phyloP scores from a whole-genome alignment of 345 rosid genomes.

The Microcos paniculata region DNA sequence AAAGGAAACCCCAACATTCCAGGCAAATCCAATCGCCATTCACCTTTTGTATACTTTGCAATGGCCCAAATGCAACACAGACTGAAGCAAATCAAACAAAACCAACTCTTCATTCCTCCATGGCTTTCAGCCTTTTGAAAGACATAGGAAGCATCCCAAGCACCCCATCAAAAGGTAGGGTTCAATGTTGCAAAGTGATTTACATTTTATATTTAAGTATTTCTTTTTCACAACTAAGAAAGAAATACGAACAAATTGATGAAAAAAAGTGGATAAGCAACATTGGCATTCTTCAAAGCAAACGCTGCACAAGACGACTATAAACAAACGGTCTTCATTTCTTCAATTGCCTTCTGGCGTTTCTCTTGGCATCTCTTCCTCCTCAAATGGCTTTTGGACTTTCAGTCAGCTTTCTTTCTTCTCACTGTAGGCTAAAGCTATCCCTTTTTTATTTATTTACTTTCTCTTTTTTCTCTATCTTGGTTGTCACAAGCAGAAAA shows the following conservation, averaged over 20 bases:
- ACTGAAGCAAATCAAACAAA: conserved; percentile 42
- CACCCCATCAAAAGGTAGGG: conserved; percentile 40
- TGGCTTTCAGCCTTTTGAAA: conserved; percentile 59
- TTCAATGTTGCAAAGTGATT: conserved; percentile 15
- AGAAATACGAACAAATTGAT: conserved; percentile 3
- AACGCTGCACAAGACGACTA: conserved; percentile 33
- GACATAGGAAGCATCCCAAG: conserved; percentile 56
- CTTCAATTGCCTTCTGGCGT: conserved; percentile 29
- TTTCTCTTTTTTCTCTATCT: conserved; percentile 22
- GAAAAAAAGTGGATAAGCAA: background rate
- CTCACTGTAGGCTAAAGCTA: conserved; percentile 29
- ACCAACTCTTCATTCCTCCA: conserved; percentile 39
- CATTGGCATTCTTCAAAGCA: conserved; percentile 27
- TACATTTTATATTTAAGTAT: conserved; percentile 7
- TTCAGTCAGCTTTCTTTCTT: conserved; percentile 28
- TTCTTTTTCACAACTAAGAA: conserved; percentile 10
- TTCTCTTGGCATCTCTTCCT: conserved; percentile 20
- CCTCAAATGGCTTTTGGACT: conserved; percentile 29
- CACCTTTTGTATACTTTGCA: conserved; percentile 29
- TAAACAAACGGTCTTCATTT: conserved; percentile 31
- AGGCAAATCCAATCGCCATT: conserved; percentile 31
- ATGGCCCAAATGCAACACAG: conserved; percentile 39
- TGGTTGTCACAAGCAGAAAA: conserved; percentile 22
- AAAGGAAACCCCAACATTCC: conserved; percentile 35
- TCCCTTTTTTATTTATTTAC: conserved; percentile 30